phyloP scores from a whole-genome alignment of 1,139 yeast genomes.

The Ashbya aceris region DNA sequence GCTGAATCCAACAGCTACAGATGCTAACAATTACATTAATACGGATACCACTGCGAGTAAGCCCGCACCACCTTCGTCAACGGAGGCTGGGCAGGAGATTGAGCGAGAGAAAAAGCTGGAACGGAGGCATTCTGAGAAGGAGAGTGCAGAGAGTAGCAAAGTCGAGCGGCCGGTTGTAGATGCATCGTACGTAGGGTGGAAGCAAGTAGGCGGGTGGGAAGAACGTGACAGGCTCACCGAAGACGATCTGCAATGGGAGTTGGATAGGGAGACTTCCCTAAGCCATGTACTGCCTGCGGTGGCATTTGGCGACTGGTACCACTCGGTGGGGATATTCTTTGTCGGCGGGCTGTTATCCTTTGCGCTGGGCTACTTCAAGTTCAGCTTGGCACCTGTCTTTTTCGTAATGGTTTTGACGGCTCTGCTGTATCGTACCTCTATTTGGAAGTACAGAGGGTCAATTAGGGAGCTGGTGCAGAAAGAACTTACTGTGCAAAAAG shows the following conservation, averaged over 20 bases:
- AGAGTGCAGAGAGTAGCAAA: slow-evolving; percentile 5
- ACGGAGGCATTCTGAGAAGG: slow-evolving; percentile 21
- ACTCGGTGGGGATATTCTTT: slow-evolving; percentile 61
- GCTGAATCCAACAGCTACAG: neutral
- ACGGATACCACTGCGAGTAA: neutral
- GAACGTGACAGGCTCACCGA: slow-evolving; percentile 52
- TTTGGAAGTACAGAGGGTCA: slow-evolving; percentile 64
- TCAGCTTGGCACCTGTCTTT: slow-evolving; percentile 74
- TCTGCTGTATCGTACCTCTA: slow-evolving; percentile 70
- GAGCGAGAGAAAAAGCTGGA: slow-evolving; percentile 30
- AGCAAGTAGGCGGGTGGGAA: slow-evolving; percentile 84
- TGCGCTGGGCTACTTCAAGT: slow-evolving; percentile 66
- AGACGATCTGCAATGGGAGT: slow-evolving; percentile 62
- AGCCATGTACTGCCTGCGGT: slow-evolving; percentile 63
- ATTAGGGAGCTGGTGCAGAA: slow-evolving; percentile 78
- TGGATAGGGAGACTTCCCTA: slow-evolving; percentile 59
- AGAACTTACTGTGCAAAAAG: slow-evolving; percentile 67
- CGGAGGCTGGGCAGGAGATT: slow-evolving; percentile 7
- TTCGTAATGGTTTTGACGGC: slow-evolving; percentile 53
- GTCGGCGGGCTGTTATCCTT: slow-evolving; percentile 65
- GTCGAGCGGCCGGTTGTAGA: slow-evolving; percentile 40
- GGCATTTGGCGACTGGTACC: slow-evolving; percentile 93
- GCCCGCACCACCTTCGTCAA: neutral
- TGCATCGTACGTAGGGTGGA: slow-evolving; percentile 83
- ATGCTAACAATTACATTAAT: neutral